These are phyloP conservation scores for Coniochaeta ligniaria DNA, from an alignment of 2,329 filamentous ascomycete species.

Conservation along the genomic window DNA sequence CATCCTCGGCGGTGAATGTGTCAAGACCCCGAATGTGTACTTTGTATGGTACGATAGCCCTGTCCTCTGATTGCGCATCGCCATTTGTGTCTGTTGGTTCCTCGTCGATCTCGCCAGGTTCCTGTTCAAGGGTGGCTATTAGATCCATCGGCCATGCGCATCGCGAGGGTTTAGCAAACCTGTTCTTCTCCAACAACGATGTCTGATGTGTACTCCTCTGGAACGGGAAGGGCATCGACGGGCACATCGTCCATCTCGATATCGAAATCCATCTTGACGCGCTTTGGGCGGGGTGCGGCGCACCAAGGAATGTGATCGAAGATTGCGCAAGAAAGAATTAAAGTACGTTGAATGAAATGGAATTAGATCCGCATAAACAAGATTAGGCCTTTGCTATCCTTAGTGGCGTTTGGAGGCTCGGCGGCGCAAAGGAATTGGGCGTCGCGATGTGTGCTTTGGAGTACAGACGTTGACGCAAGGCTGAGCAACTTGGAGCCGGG, in stretches of 20 bases:
- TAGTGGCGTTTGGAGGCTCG: background rate
- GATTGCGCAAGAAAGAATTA: background rate
- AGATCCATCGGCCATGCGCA: slow-evolving; percentile 3
- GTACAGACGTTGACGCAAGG: background rate
- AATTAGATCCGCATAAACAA: background rate
- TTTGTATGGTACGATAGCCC: slow-evolving; percentile 46
- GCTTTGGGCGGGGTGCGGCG: background rate
- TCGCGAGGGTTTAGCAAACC: slow-evolving; percentile 8
- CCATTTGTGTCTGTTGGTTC: slow-evolving; percentile 5
- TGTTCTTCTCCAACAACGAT: slow-evolving; percentile 19
- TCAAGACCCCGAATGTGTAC: slow-evolving; percentile 82
- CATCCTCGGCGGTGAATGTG: slow-evolving; percentile 70
- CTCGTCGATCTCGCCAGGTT: slow-evolving; percentile 33
- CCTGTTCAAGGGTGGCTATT: slow-evolving; percentile 15
- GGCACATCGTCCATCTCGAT: slow-evolving; percentile 64
- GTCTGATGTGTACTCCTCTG: slow-evolving; percentile 15
- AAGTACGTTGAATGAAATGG: background rate
- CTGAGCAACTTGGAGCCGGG: background rate
- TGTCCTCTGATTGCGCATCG: slow-evolving; percentile 16
- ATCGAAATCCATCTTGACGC: slow-evolving; percentile 53
- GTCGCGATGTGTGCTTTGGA: background rate
- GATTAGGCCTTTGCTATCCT: background rate
- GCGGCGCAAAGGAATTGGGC: background rate
- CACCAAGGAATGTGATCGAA: background rate
- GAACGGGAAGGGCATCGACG: slow-evolving; percentile 24